Evolutionary conservation across 2,329 filamentous ascomycete genomes (phyloP).

Genomic region (Chalaropsis thielavioides): DNA sequence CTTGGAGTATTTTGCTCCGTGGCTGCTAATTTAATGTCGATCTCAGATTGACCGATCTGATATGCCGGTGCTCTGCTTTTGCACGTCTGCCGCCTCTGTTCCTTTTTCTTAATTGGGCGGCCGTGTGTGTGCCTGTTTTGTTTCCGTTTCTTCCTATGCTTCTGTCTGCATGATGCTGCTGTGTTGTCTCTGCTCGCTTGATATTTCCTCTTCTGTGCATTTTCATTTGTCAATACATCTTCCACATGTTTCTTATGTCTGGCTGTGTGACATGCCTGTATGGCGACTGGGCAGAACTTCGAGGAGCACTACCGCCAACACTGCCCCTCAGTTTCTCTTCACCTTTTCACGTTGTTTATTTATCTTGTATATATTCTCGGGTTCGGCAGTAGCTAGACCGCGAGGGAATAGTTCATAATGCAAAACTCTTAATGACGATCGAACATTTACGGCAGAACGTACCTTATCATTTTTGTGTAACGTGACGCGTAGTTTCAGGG

Average conservation of each 20-base stretch:
- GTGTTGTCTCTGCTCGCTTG: conserved; percentile 2
- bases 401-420: conserved; percentile 1
- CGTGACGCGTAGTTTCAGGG: no score
- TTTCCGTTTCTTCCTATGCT: background rate
- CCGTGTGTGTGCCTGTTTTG: background rate
- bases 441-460: background rate
- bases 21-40: no score
- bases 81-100: background rate
- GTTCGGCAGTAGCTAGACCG: background rate
- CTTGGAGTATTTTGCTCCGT: no score
- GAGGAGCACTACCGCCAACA: background rate
- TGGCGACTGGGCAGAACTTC: background rate
- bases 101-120: background rate
- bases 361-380: background rate
- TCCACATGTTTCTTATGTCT: background rate
- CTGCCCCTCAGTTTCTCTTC: background rate
- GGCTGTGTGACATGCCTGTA: background rate
- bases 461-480: no score
- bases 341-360: background rate
- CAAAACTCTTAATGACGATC: background rate
- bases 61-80: background rate
- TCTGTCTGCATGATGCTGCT: background rate
- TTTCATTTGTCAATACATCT: conserved; percentile 4
- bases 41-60: background rate
- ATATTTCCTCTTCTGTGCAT: background rate